Base-by-base conservation (phyloP, 2,329 filamentous ascomycete species). In the Rhynchosporium graminicola region DNA sequence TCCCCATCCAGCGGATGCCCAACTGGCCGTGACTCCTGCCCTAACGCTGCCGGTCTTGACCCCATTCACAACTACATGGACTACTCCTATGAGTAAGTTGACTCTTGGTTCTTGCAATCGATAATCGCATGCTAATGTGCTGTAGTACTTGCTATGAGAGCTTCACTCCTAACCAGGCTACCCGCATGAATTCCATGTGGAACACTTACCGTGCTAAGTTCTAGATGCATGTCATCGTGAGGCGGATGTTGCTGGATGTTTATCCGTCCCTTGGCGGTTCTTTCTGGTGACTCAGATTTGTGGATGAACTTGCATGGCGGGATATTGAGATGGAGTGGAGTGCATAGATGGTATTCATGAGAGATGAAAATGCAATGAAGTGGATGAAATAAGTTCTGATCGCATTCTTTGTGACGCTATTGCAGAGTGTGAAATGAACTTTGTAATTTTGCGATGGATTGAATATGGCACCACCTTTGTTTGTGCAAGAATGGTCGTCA, bases 121-220 rank as follows among this genome's bases (percentile, higher is more conserved):
- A 46, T 4, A 20, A 20, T 9, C 4, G 20, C n/a, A 40, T 6
- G 33, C 45, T 60, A 43, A 61, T 12, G 31, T 10, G 13, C 15
- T 31, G 12, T 42, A 65, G 63, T 48, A 58, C 51, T 63, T 81
- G 80, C 74, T 79, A 79, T 70, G 71, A 75, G 45, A 75, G 78
- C 70, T 82, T 82, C 72, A 67, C 64, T 42, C 48, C 65, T 33
- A 50, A 50, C 42, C 65, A 67, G 50, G 55, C 38, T 38, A 63
- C 63, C n/a, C 57, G 65, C 40, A 64, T 67, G 64, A 52, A 57
- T 31, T 64, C 43, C 57, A 66, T 67, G 64, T 67, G 52, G 46
- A 64, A 59, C 42, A 59, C 52, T n/a, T 67, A 64, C 50, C 64
- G 65, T 58, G 60, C 61, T 55, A 36, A 10, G 2, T 36, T 36